A percentile compares a stretch with the other conserved stretches of the same genome.
These are phyloP conservation scores for Globisporangium middletonii DNA, from an alignment of 352 stramenopile species.

Conservation along the genomic window DNA sequence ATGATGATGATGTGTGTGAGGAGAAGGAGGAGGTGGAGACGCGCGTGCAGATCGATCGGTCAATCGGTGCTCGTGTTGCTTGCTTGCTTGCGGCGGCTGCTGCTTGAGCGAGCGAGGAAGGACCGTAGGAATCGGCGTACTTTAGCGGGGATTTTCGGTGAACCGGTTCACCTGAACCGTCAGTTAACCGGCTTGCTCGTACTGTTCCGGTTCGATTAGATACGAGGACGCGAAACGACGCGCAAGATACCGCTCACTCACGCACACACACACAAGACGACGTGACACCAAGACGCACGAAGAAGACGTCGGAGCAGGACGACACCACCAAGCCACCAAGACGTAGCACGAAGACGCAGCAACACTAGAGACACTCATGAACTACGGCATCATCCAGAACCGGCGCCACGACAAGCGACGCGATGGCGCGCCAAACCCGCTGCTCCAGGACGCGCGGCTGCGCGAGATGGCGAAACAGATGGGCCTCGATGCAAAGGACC, in stretches of 20 bases:
- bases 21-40: background rate
- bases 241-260: background rate
- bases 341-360: background rate
- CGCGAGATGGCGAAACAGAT: slow-evolving; percentile 82
- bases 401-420: slow-evolving; percentile 31
- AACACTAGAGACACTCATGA: slow-evolving; percentile 29
- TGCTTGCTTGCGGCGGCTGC: too few relatives aligned
- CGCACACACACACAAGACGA: background rate
- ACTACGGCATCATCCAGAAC: slow-evolving; percentile 86
- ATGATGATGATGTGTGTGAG: background rate
- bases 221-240: background rate
- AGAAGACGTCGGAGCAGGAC: background rate
- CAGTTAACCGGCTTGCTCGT: too few relatives aligned
- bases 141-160: background rate
- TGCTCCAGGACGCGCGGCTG: slow-evolving; percentile 55
- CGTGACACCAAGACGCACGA: background rate
- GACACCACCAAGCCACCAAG: background rate
- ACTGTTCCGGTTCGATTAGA: background rate
- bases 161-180: background rate
- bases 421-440: slow-evolving; percentile 17
- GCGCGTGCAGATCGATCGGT: background rate
- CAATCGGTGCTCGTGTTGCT: too few relatives aligned
- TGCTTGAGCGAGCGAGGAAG: background rate
- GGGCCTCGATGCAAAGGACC: slow-evolving; percentile 60
- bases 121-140: slow-evolving; percentile 5